Base-by-base conservation (phyloP, 148 eudicot genomes). In the Persicaria tinctoria region DNA sequence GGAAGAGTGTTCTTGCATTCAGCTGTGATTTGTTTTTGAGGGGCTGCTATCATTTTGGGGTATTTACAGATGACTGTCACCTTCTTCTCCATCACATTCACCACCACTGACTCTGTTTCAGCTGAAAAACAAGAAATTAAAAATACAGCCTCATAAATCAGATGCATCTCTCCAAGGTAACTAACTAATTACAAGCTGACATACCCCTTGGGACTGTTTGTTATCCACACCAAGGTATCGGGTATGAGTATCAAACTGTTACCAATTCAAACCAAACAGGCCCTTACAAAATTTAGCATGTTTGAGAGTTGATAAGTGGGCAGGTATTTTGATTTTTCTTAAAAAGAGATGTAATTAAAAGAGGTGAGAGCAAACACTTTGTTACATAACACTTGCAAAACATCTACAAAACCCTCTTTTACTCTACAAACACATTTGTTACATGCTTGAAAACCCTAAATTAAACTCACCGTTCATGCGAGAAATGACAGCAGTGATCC, bases 21-120 rank as follows among this genome's bases (percentile, higher is more conserved):
- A 12, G 74, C 23, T 46, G 60, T 73, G 12, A 51, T 77, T 46
- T 77, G 78, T 47, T 60, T 66, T 23, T 76, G 20, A 5, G 85
- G 70, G 3, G 46, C 60, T 77, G 48, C 77, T 5, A 53, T 45
- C 17, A 44, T 11, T 38, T 13, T 51, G 0, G 68, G 66, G 76
- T 76, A 76, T 55, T 76, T 86, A 69, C 86, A 85, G 5, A 86
- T 85, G 32, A 90, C 77, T n/a, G 82, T 84, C 69, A 90, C 87
- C 81, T 86, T 86, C 82, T 86, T 88, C 82, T 90, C 95, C 72
- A 75, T 54, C 72, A 88, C 53, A 75, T 82, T 84, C 77, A 88
- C 82, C 53, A 75, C 80, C 73, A 90, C 83, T 0, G 90, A 88
- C 51, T 88, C 87, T 12, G 79, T 82, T 69, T 86, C 92, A 12